Base-by-base conservation (phyloP, 352 stramenopile species). In the Phytophthora melonis region DNA sequence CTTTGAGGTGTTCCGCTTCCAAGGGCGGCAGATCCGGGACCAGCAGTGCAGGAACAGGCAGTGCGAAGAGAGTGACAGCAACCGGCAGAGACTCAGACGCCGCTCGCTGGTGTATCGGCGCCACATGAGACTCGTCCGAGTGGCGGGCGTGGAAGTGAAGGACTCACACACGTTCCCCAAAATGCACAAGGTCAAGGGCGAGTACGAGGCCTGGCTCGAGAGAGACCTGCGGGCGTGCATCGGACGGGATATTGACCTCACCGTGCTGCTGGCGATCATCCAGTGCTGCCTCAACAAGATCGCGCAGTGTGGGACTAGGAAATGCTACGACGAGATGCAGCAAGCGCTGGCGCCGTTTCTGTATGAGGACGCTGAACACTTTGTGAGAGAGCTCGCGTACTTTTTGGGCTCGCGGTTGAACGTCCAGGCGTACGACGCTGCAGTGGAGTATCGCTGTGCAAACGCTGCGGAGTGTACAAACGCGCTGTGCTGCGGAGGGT, bases 361-460 rank as follows among this genome's bases (percentile, higher is more conserved):
- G 36, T 84, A 84, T 19, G 87, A 92, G 27, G 88, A 93, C 52
- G 70, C 85, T 0, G 45, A 56, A 10, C 58, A 78, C 9, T 95
- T 95, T 64, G 86, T 91, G 5, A 70, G 72, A 25, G 89, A 95
- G 62, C 50, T 93, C 27, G 79, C 87, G 10, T 86, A 60, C 58
- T 95, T 93, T 70, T 72, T 95, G 39, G 78, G 58, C 16, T 93
- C 84, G 18, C 75, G 83, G 13, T 69, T 95, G 27, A 94, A 94
- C 45, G 63, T 82, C 23, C 74, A 91, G 11, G 84, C 87, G 21
- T 95, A 95, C 65, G 89, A 95, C 57, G 70, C 74, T 23, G 83
- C 71, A 10, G 53, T 93, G 4, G 81, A 86, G 63, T 94, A 94
- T 76, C 77, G 82, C 53, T 94, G 87, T 66, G 69, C 84, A 32